A percentile compares a stretch with the other conserved stretches of the same genome.
These are phyloP conservation scores for Epicoccum sorghinum DNA, from an alignment of 2,329 filamentous ascomycete genomes.

Conservation along the genomic window DNA sequence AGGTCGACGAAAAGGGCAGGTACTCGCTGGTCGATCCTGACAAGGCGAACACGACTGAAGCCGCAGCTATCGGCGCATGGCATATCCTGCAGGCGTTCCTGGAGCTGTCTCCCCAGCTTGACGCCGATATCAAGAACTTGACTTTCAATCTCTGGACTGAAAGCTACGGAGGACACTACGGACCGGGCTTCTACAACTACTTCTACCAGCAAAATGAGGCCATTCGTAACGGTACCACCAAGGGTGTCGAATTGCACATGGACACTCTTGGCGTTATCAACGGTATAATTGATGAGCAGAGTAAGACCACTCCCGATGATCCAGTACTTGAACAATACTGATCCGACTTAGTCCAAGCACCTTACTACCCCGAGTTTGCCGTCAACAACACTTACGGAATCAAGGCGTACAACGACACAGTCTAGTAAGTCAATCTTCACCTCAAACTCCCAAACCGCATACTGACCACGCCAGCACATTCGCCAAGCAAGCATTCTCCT, in stretches of 20 bases:
- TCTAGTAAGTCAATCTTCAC: conserved; percentile 41
- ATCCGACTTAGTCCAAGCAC: conserved; percentile 46
- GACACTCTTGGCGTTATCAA: conserved; percentile 63
- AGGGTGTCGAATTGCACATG: conserved; percentile 59
- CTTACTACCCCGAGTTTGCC: conserved; percentile 50
- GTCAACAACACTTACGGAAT: conserved; percentile 63
- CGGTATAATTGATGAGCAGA: conserved; percentile 59
- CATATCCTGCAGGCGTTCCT: conserved; percentile 46
- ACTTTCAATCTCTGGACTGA: conserved; percentile 59
- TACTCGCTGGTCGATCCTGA: conserved; percentile 42
- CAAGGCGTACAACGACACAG: conserved; percentile 54
- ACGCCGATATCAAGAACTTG: conserved; percentile 58
- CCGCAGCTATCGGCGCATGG: conserved; percentile 44
- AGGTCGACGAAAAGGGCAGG: conserved; percentile 31
- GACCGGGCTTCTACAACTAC: conserved; percentile 60
- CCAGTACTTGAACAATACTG: neutral
- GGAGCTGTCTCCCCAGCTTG: conserved; percentile 49
- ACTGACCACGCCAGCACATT: conserved; percentile 23
- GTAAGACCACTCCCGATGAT: neutral
- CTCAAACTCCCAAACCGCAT: neutral
- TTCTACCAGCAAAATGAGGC: conserved; percentile 63
- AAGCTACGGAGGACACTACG: conserved; percentile 56
- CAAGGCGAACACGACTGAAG: conserved; percentile 41
- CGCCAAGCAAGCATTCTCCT: conserved; percentile 53
- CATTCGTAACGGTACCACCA: conserved; percentile 55